Percentiles rank a stretch among this genome's conserved stretches.
phyloP scores from a whole-genome alignment of 2,329 filamentous ascomycete species.

The Alternaria sp. region DNA sequence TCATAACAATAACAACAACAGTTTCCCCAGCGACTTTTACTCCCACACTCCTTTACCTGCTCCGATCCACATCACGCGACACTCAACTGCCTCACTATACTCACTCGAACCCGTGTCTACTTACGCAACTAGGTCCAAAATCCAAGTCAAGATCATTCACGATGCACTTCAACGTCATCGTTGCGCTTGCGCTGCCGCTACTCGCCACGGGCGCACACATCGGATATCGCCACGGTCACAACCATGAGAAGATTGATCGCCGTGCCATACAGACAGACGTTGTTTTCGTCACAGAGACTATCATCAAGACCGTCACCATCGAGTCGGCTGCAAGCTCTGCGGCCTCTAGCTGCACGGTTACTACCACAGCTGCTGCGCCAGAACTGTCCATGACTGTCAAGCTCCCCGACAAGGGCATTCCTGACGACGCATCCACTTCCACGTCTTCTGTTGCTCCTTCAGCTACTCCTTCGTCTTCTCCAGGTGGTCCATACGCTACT shows the following conservation, averaged over 20 bases:
- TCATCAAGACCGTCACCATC: conserved; percentile 10
- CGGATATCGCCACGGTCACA: not conserved
- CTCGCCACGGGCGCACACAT: not conserved
- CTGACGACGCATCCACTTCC: not conserved
- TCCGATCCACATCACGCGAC: not conserved
- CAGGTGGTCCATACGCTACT: conserved; percentile 4
- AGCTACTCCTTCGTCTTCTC: not conserved
- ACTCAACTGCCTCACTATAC: not conserved
- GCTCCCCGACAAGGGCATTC: not conserved
- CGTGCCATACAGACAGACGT: conserved; percentile 5
- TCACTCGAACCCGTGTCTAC: not conserved
- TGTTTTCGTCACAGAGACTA: conserved; percentile 17
- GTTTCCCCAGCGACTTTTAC: not conserved
- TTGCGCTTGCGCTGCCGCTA: not conserved
- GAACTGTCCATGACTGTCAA: not conserved
- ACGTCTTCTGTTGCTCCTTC: not conserved
- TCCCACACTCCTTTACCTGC: not conserved
- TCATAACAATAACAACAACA: not conserved
- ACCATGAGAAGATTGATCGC: not conserved
- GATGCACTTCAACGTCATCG: not conserved
- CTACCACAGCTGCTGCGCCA: no score
- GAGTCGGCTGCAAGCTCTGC: not conserved
- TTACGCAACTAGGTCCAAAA: not conserved
- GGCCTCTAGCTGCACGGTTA: no score
- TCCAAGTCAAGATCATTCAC: not conserved